Evolutionary conservation across 805 yeast genomes (phyloP).

Genomic region (Kodamaea kaohsiungensis): DNA sequence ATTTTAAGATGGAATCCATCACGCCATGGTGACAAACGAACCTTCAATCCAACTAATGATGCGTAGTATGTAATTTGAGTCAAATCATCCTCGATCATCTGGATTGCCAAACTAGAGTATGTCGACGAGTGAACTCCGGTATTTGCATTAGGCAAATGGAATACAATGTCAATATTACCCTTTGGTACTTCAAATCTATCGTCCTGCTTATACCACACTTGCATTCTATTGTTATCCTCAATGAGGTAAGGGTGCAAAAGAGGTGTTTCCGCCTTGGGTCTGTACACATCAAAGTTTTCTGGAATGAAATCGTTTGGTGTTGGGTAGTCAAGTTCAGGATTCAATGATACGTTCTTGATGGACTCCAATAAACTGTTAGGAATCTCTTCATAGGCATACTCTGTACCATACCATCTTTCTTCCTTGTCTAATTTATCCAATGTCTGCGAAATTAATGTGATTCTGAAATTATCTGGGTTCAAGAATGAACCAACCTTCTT

Average conservation of each 20-base stretch:
- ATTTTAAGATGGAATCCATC: conserved; percentile 72
- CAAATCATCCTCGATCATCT: conserved; percentile 72
- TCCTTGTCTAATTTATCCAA: conserved; percentile 45
- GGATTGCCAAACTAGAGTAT: conserved; percentile 62
- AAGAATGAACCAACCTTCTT: conserved; percentile 50
- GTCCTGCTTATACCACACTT: conserved; percentile 88
- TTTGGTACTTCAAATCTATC: conserved; percentile 89
- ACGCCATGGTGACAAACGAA: conserved; percentile 56
- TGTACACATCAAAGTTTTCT: conserved; percentile 65
- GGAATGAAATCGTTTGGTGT: conserved; percentile 80
- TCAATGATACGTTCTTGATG: conserved; percentile 29
- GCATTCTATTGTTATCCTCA: conserved; percentile 48
- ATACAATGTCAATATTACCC: conserved; percentile 63
- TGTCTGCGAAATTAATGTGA: conserved; percentile 53
- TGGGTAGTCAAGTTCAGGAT: conserved; percentile 57
- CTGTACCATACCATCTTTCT: conserved; percentile 93
- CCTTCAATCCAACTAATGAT: conserved; percentile 71
- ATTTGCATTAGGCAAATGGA: conserved; percentile 65
- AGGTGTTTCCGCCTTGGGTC: conserved; percentile 33
- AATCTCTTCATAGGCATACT: conserved; percentile 55
- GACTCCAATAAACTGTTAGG: conserved; percentile 36
- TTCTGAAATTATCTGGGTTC: conserved; percentile 59
- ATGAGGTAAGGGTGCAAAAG: conserved; percentile 63
- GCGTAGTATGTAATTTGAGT: conserved; percentile 83
- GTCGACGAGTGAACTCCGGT: conserved; percentile 60